phyloP scores from a whole-genome alignment of 352 stramenopile species.

The Phytophthora parvispora region DNA sequence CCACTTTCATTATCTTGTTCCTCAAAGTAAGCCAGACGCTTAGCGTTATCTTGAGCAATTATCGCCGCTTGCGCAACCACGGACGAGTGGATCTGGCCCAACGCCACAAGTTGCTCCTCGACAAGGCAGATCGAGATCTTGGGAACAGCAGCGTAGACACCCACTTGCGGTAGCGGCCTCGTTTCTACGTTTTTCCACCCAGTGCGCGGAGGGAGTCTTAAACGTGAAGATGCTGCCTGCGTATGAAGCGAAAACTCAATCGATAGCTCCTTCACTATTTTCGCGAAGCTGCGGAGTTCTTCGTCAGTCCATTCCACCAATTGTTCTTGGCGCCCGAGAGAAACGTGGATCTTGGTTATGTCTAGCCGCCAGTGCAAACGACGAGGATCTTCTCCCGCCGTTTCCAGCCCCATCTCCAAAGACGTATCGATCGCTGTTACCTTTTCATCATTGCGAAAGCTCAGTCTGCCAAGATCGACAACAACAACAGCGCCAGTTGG shows the following conservation, averaged over 20 bases:
- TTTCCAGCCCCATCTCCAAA: slow-evolving; percentile 1
- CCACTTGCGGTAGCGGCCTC: slow-evolving; percentile 36
- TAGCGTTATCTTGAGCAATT: slow-evolving; percentile 14
- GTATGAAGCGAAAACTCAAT: slow-evolving; percentile 68
- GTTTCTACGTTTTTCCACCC: neutral
- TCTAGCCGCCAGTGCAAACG: slow-evolving; percentile 71
- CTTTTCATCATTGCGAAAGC: slow-evolving; percentile 63
- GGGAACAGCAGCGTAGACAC: slow-evolving; percentile 51
- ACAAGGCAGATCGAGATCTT: slow-evolving; percentile 54
- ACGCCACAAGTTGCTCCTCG: slow-evolving; percentile 59
- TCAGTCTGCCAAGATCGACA: slow-evolving; percentile 77
- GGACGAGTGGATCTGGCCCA: slow-evolving; percentile 69
- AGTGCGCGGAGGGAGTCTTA: slow-evolving; percentile 25
- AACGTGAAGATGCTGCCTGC: slow-evolving; percentile 31
- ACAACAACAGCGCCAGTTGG: slow-evolving; percentile 56
- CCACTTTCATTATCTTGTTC: slow-evolving; percentile 23
- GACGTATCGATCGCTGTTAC: slow-evolving; percentile 22
- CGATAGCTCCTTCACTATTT: slow-evolving; percentile 73
- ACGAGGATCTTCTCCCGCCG: slow-evolving; percentile 11
- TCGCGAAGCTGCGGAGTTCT: slow-evolving; percentile 45
- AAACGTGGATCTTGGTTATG: slow-evolving; percentile 70
- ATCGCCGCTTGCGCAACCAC: slow-evolving; percentile 42
- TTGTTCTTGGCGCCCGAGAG: slow-evolving; percentile 52
- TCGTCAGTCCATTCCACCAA: slow-evolving; percentile 50
- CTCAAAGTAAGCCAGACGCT: slow-evolving; percentile 29